Percentiles rank a stretch among this genome's conserved stretches.
phyloP scores from a whole-genome alignment of 2,329 filamentous ascomycete species.

The Fusarium chuoi region DNA sequence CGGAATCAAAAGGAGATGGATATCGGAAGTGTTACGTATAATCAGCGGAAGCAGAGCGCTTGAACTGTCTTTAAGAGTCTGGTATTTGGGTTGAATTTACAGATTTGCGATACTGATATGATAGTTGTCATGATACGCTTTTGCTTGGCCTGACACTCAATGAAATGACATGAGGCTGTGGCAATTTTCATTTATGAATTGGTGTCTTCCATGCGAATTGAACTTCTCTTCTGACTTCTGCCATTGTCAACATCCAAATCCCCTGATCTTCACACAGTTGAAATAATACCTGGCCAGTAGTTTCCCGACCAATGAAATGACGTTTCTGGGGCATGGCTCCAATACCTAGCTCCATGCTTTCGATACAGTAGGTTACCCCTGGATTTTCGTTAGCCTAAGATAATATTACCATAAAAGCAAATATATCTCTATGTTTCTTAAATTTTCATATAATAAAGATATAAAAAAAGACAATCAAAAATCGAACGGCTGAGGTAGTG shows the following conservation, averaged over 20 bases:
- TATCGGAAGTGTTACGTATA: conserved; percentile 45
- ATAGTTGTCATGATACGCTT: conserved; percentile 39
- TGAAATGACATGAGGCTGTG: conserved; percentile 9
- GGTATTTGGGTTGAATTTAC: conserved; percentile 18
- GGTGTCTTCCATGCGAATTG: background rate
- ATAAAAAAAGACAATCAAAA: no score
- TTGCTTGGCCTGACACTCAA: conserved; percentile 18
- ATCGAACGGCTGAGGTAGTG: background rate
- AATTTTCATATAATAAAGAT: background rate
- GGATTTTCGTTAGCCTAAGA: background rate
- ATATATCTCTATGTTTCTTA: background rate
- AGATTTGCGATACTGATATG: conserved; percentile 32
- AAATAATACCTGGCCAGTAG: background rate
- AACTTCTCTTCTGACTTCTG: background rate
- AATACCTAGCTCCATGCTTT: background rate
- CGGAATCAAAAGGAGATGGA: conserved; percentile 46
- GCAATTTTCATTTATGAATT: background rate
- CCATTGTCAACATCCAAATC: background rate
- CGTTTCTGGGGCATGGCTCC: background rate
- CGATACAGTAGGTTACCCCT: background rate
- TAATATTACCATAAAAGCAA: background rate
- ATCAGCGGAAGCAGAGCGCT: conserved; percentile 42
- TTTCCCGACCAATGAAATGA: conserved; percentile 7
- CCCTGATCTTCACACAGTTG: background rate
- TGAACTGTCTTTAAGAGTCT: conserved; percentile 24